Evolutionary conservation across 179 eudicot genomes (phyloP), one percentile per base, ranked within the genome.

Genomic region (Corrigiola litoralis): DNA sequence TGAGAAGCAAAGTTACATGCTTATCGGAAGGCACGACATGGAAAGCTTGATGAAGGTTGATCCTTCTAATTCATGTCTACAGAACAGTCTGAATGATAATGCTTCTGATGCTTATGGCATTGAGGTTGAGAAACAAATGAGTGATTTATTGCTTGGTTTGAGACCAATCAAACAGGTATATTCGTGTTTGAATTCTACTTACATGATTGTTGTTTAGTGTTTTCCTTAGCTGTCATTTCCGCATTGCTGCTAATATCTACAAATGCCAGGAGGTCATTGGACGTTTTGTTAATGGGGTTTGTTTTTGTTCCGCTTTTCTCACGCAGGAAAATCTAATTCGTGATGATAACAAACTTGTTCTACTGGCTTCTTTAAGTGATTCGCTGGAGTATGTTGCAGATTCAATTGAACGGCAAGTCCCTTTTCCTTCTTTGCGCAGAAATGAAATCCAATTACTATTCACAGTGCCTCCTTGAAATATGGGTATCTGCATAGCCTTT

Each of bases 321-420:
- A 25, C 79, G 83, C 86, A 95, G 99, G 99, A 95, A 66, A 76
- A 88, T 82, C 79, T 95, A 65, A 95, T 95, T 66, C 97, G 90
- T 61, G 99, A 95, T 69, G 97, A 92, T 75, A 88, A 88, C 84
- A 91, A 88, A 77, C 87, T 95, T 68, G 84, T 87, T 63, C 79
- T 95, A 34, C 72, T 95, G 78, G 99, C 99, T 62, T 95, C 97
- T 18, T 56, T 95, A 37, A 95, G 97, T 79, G 99, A 95, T 82
- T 95, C 99, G 12, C 75, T 95, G 84, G 97, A 95, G 85, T 95
- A 92, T 84, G 88, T 95, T 78, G 99, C 99, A 38, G 97, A 92
- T 69, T 92, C 99, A 49, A 88, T 95, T 73, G 96, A 92, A 80
- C 87, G 96, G 99, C 63, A 76, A 80, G 88, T 75, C 40, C 54